These are phyloP conservation scores for Pythium myriotylum DNA, from an alignment of 352 stramenopile genomes.

Conservation along the genomic window DNA sequence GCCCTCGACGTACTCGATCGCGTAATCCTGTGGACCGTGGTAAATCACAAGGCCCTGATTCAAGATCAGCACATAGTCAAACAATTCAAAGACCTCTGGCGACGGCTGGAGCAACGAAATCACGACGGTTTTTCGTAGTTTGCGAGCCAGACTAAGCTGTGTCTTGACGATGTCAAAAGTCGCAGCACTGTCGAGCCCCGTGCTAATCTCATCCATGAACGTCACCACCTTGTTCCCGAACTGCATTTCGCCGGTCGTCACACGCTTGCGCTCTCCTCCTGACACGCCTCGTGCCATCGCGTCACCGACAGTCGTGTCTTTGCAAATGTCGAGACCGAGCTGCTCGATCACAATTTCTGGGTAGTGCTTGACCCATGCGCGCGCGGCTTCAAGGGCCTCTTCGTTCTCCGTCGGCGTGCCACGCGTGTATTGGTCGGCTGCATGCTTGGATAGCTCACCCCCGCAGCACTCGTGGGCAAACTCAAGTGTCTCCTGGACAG, in stretches of 20 bases:
- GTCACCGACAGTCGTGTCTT: slow-evolving; percentile 7
- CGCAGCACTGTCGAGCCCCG: slow-evolving; percentile 19
- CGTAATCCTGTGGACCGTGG: slow-evolving; percentile 13
- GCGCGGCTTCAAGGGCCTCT: slow-evolving; percentile 8
- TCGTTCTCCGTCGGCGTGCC: slow-evolving; percentile 22
- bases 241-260: slow-evolving; percentile 1
- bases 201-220: slow-evolving; percentile 57
- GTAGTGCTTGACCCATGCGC: slow-evolving; percentile 15
- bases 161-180: slow-evolving; percentile 38
- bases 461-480: slow-evolving; percentile 33
- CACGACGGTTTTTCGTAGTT: slow-evolving; percentile 16
- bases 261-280: slow-evolving; percentile 24
- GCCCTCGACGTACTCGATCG: slow-evolving; percentile 5
- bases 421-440: not conserved
- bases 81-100: slow-evolving; percentile 85
- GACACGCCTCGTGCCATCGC: slow-evolving; percentile 36
- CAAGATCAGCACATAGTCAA: slow-evolving; percentile 90
- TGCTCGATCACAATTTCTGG: slow-evolving; percentile 37
- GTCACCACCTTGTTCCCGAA: slow-evolving; percentile 22
- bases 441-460: slow-evolving; percentile 18
- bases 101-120: slow-evolving; percentile 77
- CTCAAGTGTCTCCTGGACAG: slow-evolving; percentile 23
- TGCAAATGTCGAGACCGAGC: slow-evolving; percentile 30
- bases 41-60: slow-evolving; percentile 82
- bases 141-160: no score